Percentiles rank a stretch among this genome's conserved stretches.
These are phyloP conservation scores for Diospyros kaki DNA, from an alignment of 148 eudicot species.

Conservation along the genomic window DNA sequence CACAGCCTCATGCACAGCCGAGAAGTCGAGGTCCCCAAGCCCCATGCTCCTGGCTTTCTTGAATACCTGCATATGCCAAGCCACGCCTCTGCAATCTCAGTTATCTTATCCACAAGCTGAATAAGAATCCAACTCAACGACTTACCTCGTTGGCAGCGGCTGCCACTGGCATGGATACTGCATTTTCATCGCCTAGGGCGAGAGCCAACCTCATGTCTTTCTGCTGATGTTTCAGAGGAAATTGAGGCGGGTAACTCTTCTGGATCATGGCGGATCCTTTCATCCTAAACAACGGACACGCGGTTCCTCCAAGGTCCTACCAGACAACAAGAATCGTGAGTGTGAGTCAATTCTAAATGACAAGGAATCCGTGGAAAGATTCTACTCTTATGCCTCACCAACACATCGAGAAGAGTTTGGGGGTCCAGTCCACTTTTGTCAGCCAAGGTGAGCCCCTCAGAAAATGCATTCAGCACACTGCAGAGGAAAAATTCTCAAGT, in stretches of 20 bases:
- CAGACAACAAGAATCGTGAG: slow-evolving; percentile 10
- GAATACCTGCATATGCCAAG: slow-evolving; percentile 48
- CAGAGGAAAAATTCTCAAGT: slow-evolving; percentile 11
- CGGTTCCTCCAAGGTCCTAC: slow-evolving; percentile 92
- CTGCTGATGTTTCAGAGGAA: slow-evolving; percentile 98
- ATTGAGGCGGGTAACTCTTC: slow-evolving; percentile 72
- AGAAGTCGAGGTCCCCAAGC: slow-evolving; percentile 85
- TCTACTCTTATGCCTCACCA: slow-evolving; percentile 46
- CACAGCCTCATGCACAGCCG: slow-evolving; percentile 81
- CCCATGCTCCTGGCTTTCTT: slow-evolving; percentile 93
- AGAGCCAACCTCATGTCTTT: slow-evolving; percentile 98
- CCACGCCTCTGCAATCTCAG: no score
- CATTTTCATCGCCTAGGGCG: slow-evolving; percentile 87
- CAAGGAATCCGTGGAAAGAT: background rate
- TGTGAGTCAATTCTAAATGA: background rate
- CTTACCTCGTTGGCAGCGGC: slow-evolving; percentile 95
- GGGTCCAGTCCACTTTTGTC: slow-evolving; percentile 81
- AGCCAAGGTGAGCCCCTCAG: slow-evolving; percentile 87
- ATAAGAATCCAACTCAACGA: no score
- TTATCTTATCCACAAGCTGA: no score
- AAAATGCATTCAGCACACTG: slow-evolving; percentile 99
- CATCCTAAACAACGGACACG: slow-evolving; percentile 95
- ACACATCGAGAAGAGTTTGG: slow-evolving; percentile 73
- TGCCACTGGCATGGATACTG: slow-evolving; percentile 91
- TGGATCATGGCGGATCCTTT: slow-evolving; percentile 92